Evolutionary conservation across 768 basidiomycete species (phyloP), one percentile per base, ranked within the genome.

Genomic region (Lentinula boryana): DNA sequence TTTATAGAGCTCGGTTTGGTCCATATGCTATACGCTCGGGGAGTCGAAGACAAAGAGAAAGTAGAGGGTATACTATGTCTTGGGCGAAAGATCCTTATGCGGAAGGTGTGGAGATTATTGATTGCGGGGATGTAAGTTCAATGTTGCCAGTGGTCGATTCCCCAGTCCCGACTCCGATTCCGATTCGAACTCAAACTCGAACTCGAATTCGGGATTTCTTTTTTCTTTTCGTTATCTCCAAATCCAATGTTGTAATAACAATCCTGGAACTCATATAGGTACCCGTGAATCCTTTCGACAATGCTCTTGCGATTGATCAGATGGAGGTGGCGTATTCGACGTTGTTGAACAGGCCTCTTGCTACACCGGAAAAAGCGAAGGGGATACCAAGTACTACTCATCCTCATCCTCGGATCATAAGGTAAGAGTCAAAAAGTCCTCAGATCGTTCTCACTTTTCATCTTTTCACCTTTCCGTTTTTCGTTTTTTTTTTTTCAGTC

Each of bases 261-360:
- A 16, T 56, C 41, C 43, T 46, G 31, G 27, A 33, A 58, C 35
- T 49, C 56, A 31, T 56, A 53, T 57, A 91, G 88, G 82, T 93
- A 12, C 93, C 94, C 5, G 72, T 89, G 43, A 85, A 72, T 53
- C 88, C 91, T 0, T 93, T 89, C 68, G 93, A 96, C 71, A 91
- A 93, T 70, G 82, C 84, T 0, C 78, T 92, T 12, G 93, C 93
- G 2, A 71, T 95, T 31, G 89, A 92, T 64, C 92, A 95, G 70
- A 90, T 96, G 74, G 85, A 93, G 69, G 85, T 89, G 7, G 93
- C 91, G 1, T 95, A 95, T 69, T 79, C 84, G 4, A 88, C 89
- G 0, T 75, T 95, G 18, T 75, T 95, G 5, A 75, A 77, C n/a
- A 80, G 90, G 40, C 74, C 81, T 1, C 74, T 83, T 21, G 67